Conservation (phyloP, 768 basidiomycete species). For the Tulasnella sp. region DNA sequence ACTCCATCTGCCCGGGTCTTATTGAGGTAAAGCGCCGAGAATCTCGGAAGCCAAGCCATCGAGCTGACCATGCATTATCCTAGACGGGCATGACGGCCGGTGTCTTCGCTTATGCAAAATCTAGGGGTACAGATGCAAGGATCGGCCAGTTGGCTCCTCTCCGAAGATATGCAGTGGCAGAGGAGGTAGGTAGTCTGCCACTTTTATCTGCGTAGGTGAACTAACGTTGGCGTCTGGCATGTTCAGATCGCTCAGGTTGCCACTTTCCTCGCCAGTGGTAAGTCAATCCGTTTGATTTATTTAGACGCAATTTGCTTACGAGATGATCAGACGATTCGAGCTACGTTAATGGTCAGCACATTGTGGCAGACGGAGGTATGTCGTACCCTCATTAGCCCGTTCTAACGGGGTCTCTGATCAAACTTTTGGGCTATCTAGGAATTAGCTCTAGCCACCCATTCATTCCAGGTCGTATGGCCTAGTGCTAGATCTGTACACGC, state of each 20-base stretch:
- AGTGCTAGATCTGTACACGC: background rate
- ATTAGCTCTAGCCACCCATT: constrained; percentile 1
- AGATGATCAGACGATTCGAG: constrained; percentile 60
- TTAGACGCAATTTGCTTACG: background rate
- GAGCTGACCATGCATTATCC: background rate
- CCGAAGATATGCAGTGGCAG: constrained; percentile 64
- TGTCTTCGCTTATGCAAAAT: constrained; percentile 69
- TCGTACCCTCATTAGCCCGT: background rate
- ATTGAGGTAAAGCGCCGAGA: constrained; percentile 43
- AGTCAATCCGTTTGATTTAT: background rate
- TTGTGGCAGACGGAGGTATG: constrained; percentile 73
- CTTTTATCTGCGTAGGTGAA: background rate
- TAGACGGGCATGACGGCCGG: constrained; percentile 72
- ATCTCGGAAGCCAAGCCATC: background rate
- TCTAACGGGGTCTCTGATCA: background rate
- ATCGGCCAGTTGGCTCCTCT: constrained; percentile 80
- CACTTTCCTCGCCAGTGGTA: constrained; percentile 80
- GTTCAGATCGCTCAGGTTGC: constrained; percentile 68
- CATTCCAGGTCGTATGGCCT: background rate
- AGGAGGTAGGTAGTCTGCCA: constrained; percentile 28
- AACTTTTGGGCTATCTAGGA: background rate
- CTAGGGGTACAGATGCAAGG: constrained; percentile 58
- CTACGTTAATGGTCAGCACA: constrained; percentile 83
- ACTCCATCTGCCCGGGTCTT: constrained; percentile 81
- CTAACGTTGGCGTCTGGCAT: background rate